Evolutionary conservation across 1,284 basidiomycete species (phyloP), one percentile per base, ranked within the genome.

Genomic region (Leccinum griseonigrum): DNA sequence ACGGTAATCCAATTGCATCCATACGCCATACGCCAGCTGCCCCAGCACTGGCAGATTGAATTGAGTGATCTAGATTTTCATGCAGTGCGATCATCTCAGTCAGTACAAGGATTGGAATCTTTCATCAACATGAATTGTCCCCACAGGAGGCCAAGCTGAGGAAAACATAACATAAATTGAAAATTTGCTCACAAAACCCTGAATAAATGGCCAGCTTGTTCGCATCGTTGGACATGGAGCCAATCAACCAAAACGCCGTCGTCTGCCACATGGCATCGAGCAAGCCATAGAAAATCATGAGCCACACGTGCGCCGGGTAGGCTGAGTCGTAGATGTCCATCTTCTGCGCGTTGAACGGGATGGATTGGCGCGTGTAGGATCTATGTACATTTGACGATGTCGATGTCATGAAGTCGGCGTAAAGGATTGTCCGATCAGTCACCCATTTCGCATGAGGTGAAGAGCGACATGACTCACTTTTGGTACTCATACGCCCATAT

Each of bases 401-500:
- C 28, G 26, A 8, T 32, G n/a, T 3, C 1, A 46, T 22, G 18
- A 14, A 10, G n/a, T 26, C 13, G n/a, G 7, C 3, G 8, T 58
- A 7, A 22, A 46, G 43, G n/a, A 22, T 31, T 7, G 28, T 26
- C 2, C 16, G 9, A 29, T 63, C 2, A 6, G 31, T 58, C 18
- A 26, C 26, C 10, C 29, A 28, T 14, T n/a, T 48, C n/a, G 32
- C 26, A 9, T 18, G 8, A 50, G 3, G 7, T 40, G 3, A 31
- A 54, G 10, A 22, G 26, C 18, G 14, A 18, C 2, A 4, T 22
- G n/a, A 69, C 75, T 54, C 56, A 83, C 83, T 69, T 77, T 64
- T 84, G 83, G 63, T 83, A 84, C 64, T 81, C 76, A 64, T 79
- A 84, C 0, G 76, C 77, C 78, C 82, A 83, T 8, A 75, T 76